phyloP scores from a whole-genome alignment of 192 early-diverging fungal species.

The Linderina pennispora region DNA sequence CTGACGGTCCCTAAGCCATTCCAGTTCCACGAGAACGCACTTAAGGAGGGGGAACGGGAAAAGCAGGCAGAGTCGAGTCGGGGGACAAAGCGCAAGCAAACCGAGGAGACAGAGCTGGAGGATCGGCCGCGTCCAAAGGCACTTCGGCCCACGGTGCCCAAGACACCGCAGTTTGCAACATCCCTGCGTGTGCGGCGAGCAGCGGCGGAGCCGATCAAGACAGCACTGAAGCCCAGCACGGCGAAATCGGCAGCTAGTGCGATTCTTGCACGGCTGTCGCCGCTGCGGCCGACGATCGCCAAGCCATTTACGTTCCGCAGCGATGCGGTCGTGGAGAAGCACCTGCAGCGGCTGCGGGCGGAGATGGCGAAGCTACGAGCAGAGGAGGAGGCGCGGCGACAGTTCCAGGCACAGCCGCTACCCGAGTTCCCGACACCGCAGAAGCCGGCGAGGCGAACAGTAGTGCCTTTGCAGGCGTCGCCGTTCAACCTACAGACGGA shows the following conservation, averaged over 20 bases:
- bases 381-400: conserved; percentile 35
- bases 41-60: not conserved
- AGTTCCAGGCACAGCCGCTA: conserved; percentile 53
- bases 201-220: not conserved
- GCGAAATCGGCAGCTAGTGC: conserved; percentile 1
- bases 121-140: conserved; percentile 10
- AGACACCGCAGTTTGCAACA: conserved; percentile 42
- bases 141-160: conserved; percentile 24
- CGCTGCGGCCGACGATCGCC: conserved; percentile 29
- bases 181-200: conserved; percentile 26
- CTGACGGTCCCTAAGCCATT: conserved; percentile 40
- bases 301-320: conserved; percentile 57
- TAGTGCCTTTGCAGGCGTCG: conserved; percentile 44
- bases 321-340: conserved; percentile 51
- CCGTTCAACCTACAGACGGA: conserved; percentile 60
- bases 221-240: not conserved
- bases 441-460: conserved; percentile 24
- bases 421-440: conserved; percentile 49
- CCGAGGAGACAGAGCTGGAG: not conserved
- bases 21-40: conserved; percentile 19
- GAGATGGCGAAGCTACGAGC: conserved; percentile 41
- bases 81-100: not conserved
- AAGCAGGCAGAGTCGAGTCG: conserved; percentile 2
- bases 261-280: conserved; percentile 7
- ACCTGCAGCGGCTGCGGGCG: conserved; percentile 51